Evolutionary conservation across 495 filamentous ascomycete genomes (phyloP).

Genomic region (Daldinia decipiens): DNA sequence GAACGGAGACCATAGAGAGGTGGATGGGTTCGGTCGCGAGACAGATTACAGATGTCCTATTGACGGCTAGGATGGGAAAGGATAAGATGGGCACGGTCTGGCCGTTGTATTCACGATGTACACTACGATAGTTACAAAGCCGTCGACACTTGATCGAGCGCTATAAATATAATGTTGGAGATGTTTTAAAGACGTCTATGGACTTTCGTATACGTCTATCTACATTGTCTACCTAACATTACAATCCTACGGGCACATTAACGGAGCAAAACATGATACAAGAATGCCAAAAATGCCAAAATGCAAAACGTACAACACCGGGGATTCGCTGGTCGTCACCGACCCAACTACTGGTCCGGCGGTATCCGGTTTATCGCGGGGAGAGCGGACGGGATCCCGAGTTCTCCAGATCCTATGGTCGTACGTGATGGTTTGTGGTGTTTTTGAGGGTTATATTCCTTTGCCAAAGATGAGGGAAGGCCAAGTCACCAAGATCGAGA

Average conservation of each 20-base stretch:
- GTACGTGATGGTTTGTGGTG: conserved; percentile 22
- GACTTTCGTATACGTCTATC: background rate
- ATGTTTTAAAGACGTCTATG: background rate
- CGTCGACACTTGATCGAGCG: conserved; percentile 9
- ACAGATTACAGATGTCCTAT: conserved; percentile 65
- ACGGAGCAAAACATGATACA: background rate
- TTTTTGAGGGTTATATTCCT: background rate
- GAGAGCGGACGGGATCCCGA: conserved; percentile 53
- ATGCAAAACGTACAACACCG: conserved; percentile 51
- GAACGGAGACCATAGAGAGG: conserved; percentile 44
- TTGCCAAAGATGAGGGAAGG: background rate
- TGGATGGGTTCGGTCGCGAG: conserved; percentile 52
- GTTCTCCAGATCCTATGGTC: conserved; percentile 45
- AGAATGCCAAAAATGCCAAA: background rate
- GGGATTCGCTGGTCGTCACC: conserved; percentile 61
- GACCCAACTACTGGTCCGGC: conserved; percentile 59
- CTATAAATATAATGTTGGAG: conserved; percentile 21
- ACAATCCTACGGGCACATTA: background rate
- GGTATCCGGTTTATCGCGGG: conserved; percentile 44
- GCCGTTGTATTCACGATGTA: conserved; percentile 40
- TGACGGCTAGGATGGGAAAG: conserved; percentile 56
- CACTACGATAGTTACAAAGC: conserved; percentile 26
- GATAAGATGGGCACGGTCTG: conserved; percentile 15
- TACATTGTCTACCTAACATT: background rate
- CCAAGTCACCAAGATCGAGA: no score